Evolutionary conservation across 169 alveolate genomes (phyloP).

Genomic region (Plasmodium yoelii): DNA sequence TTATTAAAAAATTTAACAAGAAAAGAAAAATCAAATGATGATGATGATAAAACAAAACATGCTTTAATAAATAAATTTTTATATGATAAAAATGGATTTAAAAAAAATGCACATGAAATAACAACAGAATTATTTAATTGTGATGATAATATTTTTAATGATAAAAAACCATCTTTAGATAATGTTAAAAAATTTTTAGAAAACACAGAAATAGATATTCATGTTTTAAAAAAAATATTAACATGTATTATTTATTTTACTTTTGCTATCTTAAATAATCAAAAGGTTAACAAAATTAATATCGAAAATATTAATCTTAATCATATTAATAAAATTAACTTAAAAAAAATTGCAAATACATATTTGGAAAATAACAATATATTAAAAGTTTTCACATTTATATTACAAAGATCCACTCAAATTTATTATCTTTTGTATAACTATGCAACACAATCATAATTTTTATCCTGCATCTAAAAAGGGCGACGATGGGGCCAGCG

Average conservation of each 20-base stretch:
- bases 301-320: constrained; percentile 55
- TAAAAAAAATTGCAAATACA: constrained; percentile 41
- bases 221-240: constrained; percentile 48
- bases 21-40: constrained; percentile 35
- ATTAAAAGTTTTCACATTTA: constrained; percentile 46
- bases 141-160: not conserved
- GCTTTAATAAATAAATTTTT: not conserved
- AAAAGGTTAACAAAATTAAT: constrained; percentile 48
- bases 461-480: no score
- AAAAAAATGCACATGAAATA: not conserved
- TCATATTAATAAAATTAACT: constrained; percentile 45
- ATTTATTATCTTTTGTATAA: constrained; percentile 43
- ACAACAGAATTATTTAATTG: not conserved
- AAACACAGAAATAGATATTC: constrained; percentile 62
- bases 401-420: constrained; percentile 66
- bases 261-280: constrained; percentile 63
- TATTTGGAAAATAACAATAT: constrained; percentile 58
- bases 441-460: constrained; percentile 13
- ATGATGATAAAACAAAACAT: not conserved
- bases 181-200: constrained; percentile 40
- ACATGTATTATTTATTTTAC: constrained; percentile 69
- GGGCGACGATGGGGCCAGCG: no score
- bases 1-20: constrained; percentile 23
- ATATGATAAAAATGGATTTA: not conserved
- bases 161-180: constrained; percentile 7